Conservation (phyloP, 75 land plant species). For the Cunninghamia lanceolata region DNA sequence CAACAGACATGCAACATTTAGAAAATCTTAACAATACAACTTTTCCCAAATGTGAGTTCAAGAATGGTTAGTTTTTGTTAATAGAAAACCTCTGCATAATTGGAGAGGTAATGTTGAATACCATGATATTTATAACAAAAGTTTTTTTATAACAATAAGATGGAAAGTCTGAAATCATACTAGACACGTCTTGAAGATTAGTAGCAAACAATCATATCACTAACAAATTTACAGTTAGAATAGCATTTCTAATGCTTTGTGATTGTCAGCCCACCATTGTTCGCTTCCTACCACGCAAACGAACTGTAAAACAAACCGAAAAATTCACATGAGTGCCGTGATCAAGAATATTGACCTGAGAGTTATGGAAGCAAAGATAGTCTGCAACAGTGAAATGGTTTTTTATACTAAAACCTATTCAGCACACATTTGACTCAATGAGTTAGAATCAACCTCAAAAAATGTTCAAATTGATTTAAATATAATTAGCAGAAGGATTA, state of each 20-base stretch:
- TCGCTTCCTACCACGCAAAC: conserved; percentile 68
- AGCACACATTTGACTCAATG: background rate
- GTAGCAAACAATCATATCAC: background rate
- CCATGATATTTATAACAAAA: background rate
- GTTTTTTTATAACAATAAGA: background rate
- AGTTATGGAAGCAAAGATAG: background rate
- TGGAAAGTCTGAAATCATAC: background rate
- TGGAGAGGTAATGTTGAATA: background rate
- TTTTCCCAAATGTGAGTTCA: background rate
- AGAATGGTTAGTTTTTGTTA: background rate
- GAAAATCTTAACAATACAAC: background rate
- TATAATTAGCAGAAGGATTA: background rate
- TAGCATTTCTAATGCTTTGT: background rate
- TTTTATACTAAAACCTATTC: background rate
- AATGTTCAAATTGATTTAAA: background rate
- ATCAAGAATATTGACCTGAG: background rate
- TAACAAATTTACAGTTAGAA: background rate
- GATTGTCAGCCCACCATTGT: conserved; percentile 60
- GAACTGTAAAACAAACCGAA: conserved; percentile 35
- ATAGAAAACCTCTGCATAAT: background rate
- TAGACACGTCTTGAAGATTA: background rate
- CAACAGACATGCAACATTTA: background rate
- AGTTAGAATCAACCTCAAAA: background rate
- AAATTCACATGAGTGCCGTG: background rate
- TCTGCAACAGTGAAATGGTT: background rate